phyloP scores from a whole-genome alignment of 2,329 filamentous ascomycete species.

The Microcyclosporella mali region DNA sequence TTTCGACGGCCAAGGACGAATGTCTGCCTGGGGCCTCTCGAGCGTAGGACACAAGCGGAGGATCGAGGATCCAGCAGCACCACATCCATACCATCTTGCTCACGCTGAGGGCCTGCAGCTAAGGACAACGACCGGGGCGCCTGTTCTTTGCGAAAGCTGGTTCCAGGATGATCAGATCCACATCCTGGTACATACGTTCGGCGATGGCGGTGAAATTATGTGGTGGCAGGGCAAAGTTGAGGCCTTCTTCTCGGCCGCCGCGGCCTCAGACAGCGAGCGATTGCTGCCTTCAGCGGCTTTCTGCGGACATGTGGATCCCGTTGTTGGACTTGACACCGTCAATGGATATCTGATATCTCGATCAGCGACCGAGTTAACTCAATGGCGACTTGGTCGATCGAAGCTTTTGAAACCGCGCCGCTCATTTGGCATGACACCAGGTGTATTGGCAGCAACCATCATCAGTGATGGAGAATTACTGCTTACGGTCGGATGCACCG shows the following conservation, averaged over 20 bases:
- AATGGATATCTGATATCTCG: conserved; percentile 3
- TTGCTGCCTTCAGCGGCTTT: conserved; percentile 10
- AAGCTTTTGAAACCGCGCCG: not conserved
- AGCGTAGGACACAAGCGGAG: conserved; percentile 68
- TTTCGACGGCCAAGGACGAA: conserved; percentile 72
- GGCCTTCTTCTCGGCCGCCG: conserved; percentile 65
- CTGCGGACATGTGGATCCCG: conserved; percentile 12
- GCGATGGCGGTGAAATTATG: conserved; percentile 67
- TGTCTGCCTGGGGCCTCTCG: conserved; percentile 91
- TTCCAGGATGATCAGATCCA: conserved; percentile 26
- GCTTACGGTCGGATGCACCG: conserved; percentile 1
- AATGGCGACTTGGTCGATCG: not conserved
- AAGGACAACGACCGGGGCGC: conserved; percentile 10
- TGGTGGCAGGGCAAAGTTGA: conserved; percentile 75
- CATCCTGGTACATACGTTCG: conserved; percentile 72
- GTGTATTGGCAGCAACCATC: conserved; percentile 4
- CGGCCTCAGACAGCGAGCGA: conserved; percentile 16
- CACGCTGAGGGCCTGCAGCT: conserved; percentile 58
- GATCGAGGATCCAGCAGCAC: conserved; percentile 30
- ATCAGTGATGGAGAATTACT: not conserved
- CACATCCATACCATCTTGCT: conserved; percentile 77
- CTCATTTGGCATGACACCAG: conserved; percentile 1
- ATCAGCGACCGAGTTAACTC: conserved; percentile 2
- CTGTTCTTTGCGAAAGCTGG: conserved; percentile 24
- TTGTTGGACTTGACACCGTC: not conserved